phyloP scores from a whole-genome alignment of 371 early-diverging fungal species.

The Enterospora canceri region DNA sequence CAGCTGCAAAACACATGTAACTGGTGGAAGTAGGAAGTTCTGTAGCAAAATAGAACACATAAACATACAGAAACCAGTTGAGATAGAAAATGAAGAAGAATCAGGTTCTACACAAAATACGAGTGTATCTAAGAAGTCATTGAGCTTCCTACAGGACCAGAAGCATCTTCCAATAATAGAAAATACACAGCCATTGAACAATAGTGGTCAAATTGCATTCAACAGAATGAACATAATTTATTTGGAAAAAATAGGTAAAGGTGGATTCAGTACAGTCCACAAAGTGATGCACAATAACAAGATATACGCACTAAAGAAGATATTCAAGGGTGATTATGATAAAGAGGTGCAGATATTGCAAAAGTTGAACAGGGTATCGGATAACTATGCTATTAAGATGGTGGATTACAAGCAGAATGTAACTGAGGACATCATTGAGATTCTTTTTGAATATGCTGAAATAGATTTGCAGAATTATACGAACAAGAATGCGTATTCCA shows the following conservation, averaged over 20 bases:
- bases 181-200: not conserved
- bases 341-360: constrained; percentile 66
- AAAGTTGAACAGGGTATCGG: constrained; percentile 58
- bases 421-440: constrained; percentile 54
- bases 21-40: no score
- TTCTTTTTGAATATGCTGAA: constrained; percentile 79
- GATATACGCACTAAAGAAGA: constrained; percentile 72
- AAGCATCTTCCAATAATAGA: not conserved
- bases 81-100: no score
- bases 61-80: no score
- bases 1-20: no score
- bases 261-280: constrained; percentile 74
- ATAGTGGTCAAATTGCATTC: constrained; percentile 6
- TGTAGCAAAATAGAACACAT: no score
- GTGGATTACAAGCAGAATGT: constrained; percentile 62
- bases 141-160: no score
- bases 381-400: constrained; percentile 64
- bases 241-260: constrained; percentile 62
- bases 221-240: constrained; percentile 40
- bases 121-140: no score
- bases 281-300: constrained; percentile 64
- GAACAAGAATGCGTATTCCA: constrained; percentile 11
- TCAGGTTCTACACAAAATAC: no score
- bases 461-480: constrained; percentile 69
- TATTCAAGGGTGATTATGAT: constrained; percentile 61